Percentiles rank a stretch among this genome's conserved stretches.
phyloP scores from a whole-genome alignment of 352 stramenopile species.

The Phytophthora fragariae region DNA sequence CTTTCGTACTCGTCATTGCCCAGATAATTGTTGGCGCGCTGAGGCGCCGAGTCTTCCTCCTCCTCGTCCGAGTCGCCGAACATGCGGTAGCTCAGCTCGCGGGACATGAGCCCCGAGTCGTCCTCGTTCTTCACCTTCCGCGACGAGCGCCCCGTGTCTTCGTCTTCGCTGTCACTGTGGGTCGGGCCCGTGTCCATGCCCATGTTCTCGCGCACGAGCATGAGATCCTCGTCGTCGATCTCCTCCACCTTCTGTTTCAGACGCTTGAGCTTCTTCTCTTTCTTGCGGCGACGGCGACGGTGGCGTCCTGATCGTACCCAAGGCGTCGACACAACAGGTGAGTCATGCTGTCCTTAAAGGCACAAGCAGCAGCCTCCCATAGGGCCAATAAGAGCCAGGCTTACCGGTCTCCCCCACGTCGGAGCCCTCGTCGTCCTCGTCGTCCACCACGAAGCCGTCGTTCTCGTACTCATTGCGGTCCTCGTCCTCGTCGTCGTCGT shows the following conservation, averaged over 20 bases:
- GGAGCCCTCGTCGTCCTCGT: constrained; percentile 79
- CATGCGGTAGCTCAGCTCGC: constrained; percentile 90
- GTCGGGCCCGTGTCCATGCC: constrained; percentile 84
- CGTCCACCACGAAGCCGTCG: constrained; percentile 90
- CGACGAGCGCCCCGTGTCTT: constrained; percentile 72
- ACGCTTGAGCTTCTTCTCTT: constrained; percentile 89
- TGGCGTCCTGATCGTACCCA: constrained; percentile 49
- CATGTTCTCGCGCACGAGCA: constrained; percentile 91
- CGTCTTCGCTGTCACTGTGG: constrained; percentile 79
- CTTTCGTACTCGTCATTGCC: constrained; percentile 91
- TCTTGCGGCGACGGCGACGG: constrained; percentile 81
- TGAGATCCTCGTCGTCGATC: constrained; percentile 89
- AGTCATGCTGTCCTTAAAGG: constrained; percentile 8
- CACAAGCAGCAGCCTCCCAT: not conserved
- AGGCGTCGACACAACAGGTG: constrained; percentile 15
- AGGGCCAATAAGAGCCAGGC: constrained; percentile 1
- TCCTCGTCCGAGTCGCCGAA: constrained; percentile 91
- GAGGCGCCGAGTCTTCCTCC: constrained; percentile 77
- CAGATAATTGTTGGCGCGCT: constrained; percentile 80
- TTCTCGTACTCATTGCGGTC: constrained; percentile 92
- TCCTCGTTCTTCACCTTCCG: constrained; percentile 79
- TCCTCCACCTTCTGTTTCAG: constrained; percentile 91
- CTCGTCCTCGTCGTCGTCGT: constrained; percentile 86
- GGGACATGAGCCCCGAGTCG: constrained; percentile 84
- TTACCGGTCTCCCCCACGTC: constrained; percentile 75